Evolutionary conservation across 2,329 filamentous ascomycete species (phyloP), one percentile per base, ranked within the genome.

Genomic region (Colletotrichum coccodes): DNA sequence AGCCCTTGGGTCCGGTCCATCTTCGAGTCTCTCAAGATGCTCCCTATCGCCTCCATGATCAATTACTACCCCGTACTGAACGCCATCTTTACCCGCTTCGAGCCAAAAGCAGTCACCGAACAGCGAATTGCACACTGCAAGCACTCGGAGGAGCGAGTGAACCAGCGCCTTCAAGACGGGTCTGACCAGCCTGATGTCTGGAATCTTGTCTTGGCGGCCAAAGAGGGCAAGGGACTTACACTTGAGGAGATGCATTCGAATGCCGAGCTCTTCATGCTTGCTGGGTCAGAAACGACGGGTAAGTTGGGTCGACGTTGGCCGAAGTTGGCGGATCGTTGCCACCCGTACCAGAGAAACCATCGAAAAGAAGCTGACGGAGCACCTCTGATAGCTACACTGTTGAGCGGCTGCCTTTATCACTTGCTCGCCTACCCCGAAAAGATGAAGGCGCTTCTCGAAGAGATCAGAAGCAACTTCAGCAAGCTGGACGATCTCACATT

Each of bases 401-500:
- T 79, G 1, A 71, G 72, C 1, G 78, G 75, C 1, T 71, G 70
- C 16, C 68, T 72, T 0, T 80, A 73, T 58, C 68, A 74, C 8
- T 72, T 82, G 6, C 66, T 75, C 1, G 73, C 47, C 5, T 76
- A 80, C 36, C 79, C 79, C 0, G 60, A 74, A 0, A 71, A 68
- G 3, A 69, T 80, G n/a, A 47, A 75, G 6, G 79, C 71, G 21
- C 50, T 85, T 4, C 73, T 74, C 3, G 42, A 76, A 0, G 84
- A 86, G 71, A 72, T 84, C 4, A 78, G 81, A 2, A 66, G 73
- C 0, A 36, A 73, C 1, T 82, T 83, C 63, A 60, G 70, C 3
- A 72, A 59, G 0, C 75, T 79, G 34, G 74, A 79, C 1, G 78
- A 83, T 3, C 83, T 85, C 59, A 76, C 73, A 1, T 71, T 80